These are phyloP conservation scores for Penicillium sp. DNA, from an alignment of 2,329 filamentous ascomycete species.

Conservation along the genomic window DNA sequence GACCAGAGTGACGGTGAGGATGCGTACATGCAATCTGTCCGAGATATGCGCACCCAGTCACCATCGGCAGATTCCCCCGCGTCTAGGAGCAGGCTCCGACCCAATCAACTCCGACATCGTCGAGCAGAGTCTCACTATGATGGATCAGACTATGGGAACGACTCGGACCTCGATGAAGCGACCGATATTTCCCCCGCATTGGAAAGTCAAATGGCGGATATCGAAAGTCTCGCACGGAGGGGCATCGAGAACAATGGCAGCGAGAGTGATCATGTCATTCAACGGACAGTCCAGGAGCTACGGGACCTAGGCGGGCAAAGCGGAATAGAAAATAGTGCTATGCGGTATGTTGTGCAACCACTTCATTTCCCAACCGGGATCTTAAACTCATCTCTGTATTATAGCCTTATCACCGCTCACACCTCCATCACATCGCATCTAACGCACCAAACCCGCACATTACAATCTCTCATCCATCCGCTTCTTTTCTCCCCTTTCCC, in stretches of 20 bases:
- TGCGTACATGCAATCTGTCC: conserved; percentile 31
- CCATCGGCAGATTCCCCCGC: conserved; percentile 33
- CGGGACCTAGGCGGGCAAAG: conserved; percentile 60
- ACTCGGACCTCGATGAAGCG: conserved; percentile 58
- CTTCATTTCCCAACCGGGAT: background rate
- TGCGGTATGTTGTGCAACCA: conserved; percentile 47
- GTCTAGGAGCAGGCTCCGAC: conserved; percentile 45
- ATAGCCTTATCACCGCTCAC: conserved; percentile 62
- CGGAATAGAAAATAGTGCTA: conserved; percentile 60
- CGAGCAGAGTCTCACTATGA: conserved; percentile 56
- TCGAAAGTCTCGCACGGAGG: conserved; percentile 59
- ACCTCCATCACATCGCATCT: conserved; percentile 63
- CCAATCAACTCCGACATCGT: conserved; percentile 38
- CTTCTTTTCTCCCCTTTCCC: conserved; percentile 63
- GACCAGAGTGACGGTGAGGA: conserved; percentile 38
- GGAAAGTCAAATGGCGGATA: conserved; percentile 58
- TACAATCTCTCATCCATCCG: conserved; percentile 62
- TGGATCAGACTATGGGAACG: conserved; percentile 62
- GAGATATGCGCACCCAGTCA: conserved; percentile 32
- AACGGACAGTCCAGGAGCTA: conserved; percentile 56
- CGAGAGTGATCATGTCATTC: conserved; percentile 56
- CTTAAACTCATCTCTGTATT: background rate
- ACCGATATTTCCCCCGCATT: conserved; percentile 59
- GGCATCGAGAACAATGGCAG: conserved; percentile 59
- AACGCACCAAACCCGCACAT: conserved; percentile 62